Percentiles rank a stretch among this genome's conserved stretches.
Conservation (phyloP, 257 asterid genomes). For the Solanum appendiculatum region DNA sequence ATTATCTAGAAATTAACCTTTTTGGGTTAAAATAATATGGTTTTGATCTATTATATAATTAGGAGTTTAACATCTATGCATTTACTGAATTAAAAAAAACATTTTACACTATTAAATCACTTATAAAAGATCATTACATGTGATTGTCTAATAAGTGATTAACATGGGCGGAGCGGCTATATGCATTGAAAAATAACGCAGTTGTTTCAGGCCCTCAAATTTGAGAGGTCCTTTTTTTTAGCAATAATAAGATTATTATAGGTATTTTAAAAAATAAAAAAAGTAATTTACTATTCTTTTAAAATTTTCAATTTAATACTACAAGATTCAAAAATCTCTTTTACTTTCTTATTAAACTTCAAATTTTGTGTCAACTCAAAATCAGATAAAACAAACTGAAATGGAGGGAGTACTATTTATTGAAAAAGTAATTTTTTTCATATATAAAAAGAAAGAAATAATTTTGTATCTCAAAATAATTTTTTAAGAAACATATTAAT, state of each 20-base stretch:
- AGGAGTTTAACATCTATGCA: neutral
- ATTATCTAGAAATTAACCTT: neutral
- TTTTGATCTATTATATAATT: neutral
- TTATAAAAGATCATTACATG: neutral
- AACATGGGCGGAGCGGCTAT: too few relatives aligned
- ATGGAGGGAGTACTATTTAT: neutral
- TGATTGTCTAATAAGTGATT: neutral
- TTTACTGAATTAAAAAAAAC: neutral
- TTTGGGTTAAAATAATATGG: neutral
- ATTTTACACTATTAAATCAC: neutral
- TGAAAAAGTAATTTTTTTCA: neutral
- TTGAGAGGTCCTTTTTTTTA: too few relatives aligned
- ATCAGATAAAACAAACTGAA: too few relatives aligned
- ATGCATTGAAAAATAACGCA: too few relatives aligned
- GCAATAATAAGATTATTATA: neutral
- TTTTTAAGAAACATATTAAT: too few relatives aligned
- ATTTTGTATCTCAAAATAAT: neutral
- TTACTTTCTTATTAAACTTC: too few relatives aligned
- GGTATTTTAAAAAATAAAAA: neutral
- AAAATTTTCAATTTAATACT: neutral
- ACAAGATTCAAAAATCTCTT: too few relatives aligned
- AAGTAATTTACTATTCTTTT: too few relatives aligned
- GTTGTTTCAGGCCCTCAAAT: too few relatives aligned
- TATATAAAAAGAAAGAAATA: too few relatives aligned
- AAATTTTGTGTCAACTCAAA: neutral